Evolutionary conservation across 257 asterid species (phyloP), one percentile per base, ranked within the genome.

Genomic region (Coffea eugenioides): DNA sequence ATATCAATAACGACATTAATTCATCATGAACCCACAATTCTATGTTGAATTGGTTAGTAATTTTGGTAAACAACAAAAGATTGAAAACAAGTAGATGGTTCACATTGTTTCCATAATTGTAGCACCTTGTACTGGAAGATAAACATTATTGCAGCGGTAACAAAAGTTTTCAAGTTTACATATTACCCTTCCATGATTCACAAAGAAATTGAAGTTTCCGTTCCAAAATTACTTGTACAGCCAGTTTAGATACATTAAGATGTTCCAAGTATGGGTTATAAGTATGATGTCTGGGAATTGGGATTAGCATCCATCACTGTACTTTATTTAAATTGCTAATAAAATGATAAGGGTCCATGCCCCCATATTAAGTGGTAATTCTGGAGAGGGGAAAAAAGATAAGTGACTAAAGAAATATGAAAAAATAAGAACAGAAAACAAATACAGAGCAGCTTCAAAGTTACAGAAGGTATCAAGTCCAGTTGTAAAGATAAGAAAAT

Each of bases 1-100:
- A 36, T 11, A 72, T 21, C 74, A 48, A 49, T 77, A 59, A 79
- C 25, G 65, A 52, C 70, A 72, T 75, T 71, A 25, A 23, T 25
- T 4, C n/a, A 16, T 66, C 18, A 14, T 16, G 61, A 51, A 3
- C 16, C 14, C 43, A 69, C 31, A 51, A 56, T 20, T 21, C 31
- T 31, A 65, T 31, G 74, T 46, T 49, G 73, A 78, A 69, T 20
- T 48, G 34, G 9, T 64, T 11, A 43, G 43, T 12, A 3, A 57
- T 9, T 54, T 10, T 3, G 25, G 39, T 41, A 21, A 23, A 61
- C 57, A 59, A 75, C 46, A 49, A 20, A 61, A 45, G 9, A n/a
- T 36, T 49, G 16, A n/a, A 34, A 64, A 79, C 39, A 5, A 45
- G 62, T 9, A 45, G 72, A 56, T 45, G 67, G 62, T 49, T 7